These are phyloP conservation scores for Penicillium pulvis DNA, from an alignment of 495 filamentous ascomycete species.

Conservation along the genomic window DNA sequence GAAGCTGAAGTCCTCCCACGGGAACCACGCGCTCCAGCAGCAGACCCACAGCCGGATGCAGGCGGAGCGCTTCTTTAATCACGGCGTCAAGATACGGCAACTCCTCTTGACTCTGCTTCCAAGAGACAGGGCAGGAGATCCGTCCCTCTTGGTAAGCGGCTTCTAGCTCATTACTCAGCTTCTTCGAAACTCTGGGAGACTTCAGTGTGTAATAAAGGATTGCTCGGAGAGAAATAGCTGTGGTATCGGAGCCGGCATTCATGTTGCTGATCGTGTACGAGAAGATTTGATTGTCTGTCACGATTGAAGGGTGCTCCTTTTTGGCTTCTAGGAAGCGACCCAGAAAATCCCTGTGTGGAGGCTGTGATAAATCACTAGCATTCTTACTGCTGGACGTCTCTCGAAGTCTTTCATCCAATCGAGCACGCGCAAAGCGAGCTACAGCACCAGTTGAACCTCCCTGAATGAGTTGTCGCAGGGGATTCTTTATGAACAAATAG, in stretches of 20 bases:
- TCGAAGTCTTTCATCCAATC: slow-evolving; percentile 41
- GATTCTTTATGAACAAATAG: slow-evolving; percentile 53
- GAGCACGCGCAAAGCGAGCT: slow-evolving; percentile 50
- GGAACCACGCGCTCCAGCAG: slow-evolving; percentile 54
- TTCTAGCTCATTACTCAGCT: slow-evolving; percentile 22
- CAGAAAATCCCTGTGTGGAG: slow-evolving; percentile 26
- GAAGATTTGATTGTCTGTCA: slow-evolving; percentile 33
- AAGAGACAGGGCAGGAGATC: slow-evolving; percentile 38
- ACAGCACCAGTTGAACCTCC: slow-evolving; percentile 32
- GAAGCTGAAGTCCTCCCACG: slow-evolving; percentile 31
- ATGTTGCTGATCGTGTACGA: slow-evolving; percentile 41
- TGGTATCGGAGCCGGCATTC: slow-evolving; percentile 56
- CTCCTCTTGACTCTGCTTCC: slow-evolving; percentile 44
- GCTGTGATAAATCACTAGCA: background rate
- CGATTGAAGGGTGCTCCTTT: slow-evolving; percentile 34
- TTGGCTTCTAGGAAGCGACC: slow-evolving; percentile 35
- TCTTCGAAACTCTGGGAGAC: background rate
- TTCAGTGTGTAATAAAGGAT: background rate
- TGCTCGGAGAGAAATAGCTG: slow-evolving; percentile 42
- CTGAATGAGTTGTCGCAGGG: slow-evolving; percentile 38
- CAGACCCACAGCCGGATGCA: slow-evolving; percentile 63
- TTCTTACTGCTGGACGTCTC: background rate
- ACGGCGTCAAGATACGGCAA: slow-evolving; percentile 65
- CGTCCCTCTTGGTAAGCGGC: slow-evolving; percentile 41
- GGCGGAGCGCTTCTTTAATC: slow-evolving; percentile 66